Percentiles rank a stretch among this genome's conserved stretches.
These are phyloP conservation scores for Suillus discolor DNA, from an alignment of 768 basidiomycete species.

Conservation along the genomic window DNA sequence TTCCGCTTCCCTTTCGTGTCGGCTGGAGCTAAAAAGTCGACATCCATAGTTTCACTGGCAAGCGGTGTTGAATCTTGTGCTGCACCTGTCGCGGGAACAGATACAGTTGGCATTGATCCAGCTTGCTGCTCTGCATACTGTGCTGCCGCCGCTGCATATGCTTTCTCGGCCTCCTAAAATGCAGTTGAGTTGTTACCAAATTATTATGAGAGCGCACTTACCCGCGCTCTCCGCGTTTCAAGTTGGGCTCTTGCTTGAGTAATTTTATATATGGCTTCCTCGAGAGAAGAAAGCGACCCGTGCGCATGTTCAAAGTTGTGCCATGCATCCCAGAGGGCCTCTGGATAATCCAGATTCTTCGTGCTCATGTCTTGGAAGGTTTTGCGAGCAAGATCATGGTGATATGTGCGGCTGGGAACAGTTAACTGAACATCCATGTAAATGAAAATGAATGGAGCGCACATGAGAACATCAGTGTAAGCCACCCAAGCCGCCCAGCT, in stretches of 20 bases:
- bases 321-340: constrained; percentile 93
- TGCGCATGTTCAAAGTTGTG: constrained; percentile 83
- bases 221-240: constrained; percentile 66
- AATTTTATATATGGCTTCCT: constrained; percentile 62
- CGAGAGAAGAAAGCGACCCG: constrained; percentile 70
- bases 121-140: constrained; percentile 49
- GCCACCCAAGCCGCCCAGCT: constrained; percentile 77
- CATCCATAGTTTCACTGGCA: constrained; percentile 41
- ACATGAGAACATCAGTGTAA: constrained; percentile 78
- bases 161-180: constrained; percentile 62
- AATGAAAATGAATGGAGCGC: constrained; percentile 26
- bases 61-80: constrained; percentile 7
- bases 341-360: constrained; percentile 92
- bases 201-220: constrained; percentile 28
- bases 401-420: constrained; percentile 48
- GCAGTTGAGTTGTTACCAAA: not conserved
- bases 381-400: constrained; percentile 61
- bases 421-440: constrained; percentile 7
- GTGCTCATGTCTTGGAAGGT: constrained; percentile 66
- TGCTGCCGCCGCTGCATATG: constrained; percentile 50
- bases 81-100: constrained; percentile 16
- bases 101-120: constrained; percentile 33
- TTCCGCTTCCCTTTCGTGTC: constrained; percentile 60
- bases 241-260: constrained; percentile 65
- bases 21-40: constrained; percentile 36